Conservation (phyloP, 352 stramenopile genomes). For the Phytophthora fragariaefolia region DNA sequence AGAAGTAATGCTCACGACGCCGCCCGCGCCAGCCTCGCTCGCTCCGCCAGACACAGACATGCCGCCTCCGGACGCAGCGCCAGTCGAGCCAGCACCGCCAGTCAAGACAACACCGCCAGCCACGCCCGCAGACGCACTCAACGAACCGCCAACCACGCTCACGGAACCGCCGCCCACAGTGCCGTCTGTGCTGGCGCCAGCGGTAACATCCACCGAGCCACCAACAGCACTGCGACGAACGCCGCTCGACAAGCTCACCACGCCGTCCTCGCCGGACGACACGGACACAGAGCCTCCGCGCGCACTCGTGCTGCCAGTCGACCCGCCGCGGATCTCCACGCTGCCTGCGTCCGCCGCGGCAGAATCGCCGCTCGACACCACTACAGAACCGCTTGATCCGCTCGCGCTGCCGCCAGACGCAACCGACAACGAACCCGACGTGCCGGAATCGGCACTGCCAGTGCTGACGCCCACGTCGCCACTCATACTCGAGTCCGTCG, state of each 20-base stretch:
- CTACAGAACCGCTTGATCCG: slow-evolving; percentile 10
- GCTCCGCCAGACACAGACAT: neutral
- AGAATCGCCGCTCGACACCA: slow-evolving; percentile 25
- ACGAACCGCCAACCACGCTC: slow-evolving; percentile 18
- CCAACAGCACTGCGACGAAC: slow-evolving; percentile 23
- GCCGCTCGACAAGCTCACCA: too few relatives aligned
- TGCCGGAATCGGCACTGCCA: slow-evolving; percentile 27
- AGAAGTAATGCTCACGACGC: slow-evolving; percentile 3
- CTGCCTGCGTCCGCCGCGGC: slow-evolving; percentile 18
- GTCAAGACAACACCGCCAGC: slow-evolving; percentile 21
- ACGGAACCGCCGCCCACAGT: slow-evolving; percentile 30
- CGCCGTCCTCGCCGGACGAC: too few relatives aligned
- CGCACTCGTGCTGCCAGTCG: slow-evolving; percentile 19
- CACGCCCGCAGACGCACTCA: slow-evolving; percentile 17
- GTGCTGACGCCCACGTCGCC: slow-evolving; percentile 24
- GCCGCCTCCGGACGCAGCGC: slow-evolving; percentile 1
- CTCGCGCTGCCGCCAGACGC: slow-evolving; percentile 13
- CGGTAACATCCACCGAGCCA: slow-evolving; percentile 9
- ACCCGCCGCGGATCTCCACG: slow-evolving; percentile 19
- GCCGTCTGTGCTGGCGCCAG: slow-evolving; percentile 20
- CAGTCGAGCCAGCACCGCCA: slow-evolving; percentile 26
- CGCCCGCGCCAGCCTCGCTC: slow-evolving; percentile 11
- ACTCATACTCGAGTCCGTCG: slow-evolving; percentile 30
- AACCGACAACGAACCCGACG: slow-evolving; percentile 25
- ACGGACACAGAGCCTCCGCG: slow-evolving; percentile 2